Conservation (phyloP, 371 early-diverging fungal species). For the Mucor ambiguus region DNA sequence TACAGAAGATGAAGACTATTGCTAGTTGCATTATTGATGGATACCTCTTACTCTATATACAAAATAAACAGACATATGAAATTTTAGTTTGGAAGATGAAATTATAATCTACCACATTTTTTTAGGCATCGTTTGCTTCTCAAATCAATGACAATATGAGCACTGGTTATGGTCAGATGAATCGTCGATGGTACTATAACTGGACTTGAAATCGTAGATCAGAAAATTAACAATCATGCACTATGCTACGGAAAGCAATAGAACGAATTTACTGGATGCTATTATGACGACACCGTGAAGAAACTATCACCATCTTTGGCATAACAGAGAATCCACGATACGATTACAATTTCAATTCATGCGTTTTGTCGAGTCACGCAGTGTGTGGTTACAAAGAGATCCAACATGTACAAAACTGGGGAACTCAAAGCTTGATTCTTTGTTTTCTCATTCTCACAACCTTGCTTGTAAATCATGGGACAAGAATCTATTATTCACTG, state of each 20-base stretch:
- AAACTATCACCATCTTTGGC: not conserved
- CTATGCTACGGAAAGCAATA: not conserved
- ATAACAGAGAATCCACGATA: not conserved
- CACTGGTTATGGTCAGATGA: not conserved
- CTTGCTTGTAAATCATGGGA: not conserved
- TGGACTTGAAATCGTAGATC: not conserved
- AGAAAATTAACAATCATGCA: not conserved
- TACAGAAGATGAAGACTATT: slow-evolving; percentile 12
- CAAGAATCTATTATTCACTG: not conserved
- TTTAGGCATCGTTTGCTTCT: not conserved
- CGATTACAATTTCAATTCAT: not conserved
- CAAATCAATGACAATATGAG: not conserved
- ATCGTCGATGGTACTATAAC: not conserved
- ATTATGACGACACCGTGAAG: not conserved
- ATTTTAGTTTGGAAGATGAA: not conserved
- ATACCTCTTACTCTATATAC: not conserved
- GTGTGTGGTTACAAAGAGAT: not conserved
- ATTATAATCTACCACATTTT: not conserved
- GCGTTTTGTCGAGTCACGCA: slow-evolving; percentile 7
- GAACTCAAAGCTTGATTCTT: not conserved
- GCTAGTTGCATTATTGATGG: not conserved
- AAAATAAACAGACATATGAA: not conserved
- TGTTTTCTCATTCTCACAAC: no score
- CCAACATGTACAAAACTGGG: not conserved
- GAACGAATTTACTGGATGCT: not conserved